Evolutionary conservation across 768 basidiomycete genomes (phyloP).

Genomic region (Russula earlei): DNA sequence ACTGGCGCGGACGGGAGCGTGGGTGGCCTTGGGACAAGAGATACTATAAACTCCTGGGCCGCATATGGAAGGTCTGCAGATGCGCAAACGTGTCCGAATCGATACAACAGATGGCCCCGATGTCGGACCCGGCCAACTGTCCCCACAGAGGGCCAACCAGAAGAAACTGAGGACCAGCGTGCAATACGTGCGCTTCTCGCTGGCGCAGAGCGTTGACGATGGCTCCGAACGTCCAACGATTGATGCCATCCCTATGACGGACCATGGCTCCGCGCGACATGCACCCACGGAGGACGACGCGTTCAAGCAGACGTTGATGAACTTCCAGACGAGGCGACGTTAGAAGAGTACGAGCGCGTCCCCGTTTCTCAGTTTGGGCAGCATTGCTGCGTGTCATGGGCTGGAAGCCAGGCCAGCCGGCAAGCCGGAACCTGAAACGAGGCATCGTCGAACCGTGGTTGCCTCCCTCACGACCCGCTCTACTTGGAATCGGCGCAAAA

Average conservation of each 20-base stretch:
- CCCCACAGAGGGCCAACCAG: constrained; percentile 26
- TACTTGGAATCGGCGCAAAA: constrained; percentile 92
- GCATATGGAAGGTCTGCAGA: constrained; percentile 57
- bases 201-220: constrained; percentile 34
- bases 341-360: constrained; percentile 83
- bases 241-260: constrained; percentile 48
- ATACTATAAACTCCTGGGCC: constrained; percentile 73
- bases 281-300: constrained; percentile 73
- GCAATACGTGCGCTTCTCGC: constrained; percentile 77
- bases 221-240: constrained; percentile 32
- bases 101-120: constrained; percentile 22
- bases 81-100: constrained; percentile 29
- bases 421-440: constrained; percentile 41
- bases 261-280: constrained; percentile 21
- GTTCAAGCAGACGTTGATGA: constrained; percentile 73
- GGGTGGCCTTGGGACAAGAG: constrained; percentile 66
- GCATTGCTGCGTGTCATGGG: constrained; percentile 96
- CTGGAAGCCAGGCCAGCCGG: constrained; percentile 78
- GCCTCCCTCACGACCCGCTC: constrained; percentile 71
- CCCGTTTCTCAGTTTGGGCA: constrained; percentile 91
- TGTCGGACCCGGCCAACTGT: constrained; percentile 25
- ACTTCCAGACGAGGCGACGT: constrained; percentile 64
- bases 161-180: constrained; percentile 65
- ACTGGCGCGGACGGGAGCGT: constrained; percentile 65
- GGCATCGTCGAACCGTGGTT: constrained; percentile 71